phyloP scores from a whole-genome alignment of 352 stramenopile genomes.

The Aphanomyces euteiches region DNA sequence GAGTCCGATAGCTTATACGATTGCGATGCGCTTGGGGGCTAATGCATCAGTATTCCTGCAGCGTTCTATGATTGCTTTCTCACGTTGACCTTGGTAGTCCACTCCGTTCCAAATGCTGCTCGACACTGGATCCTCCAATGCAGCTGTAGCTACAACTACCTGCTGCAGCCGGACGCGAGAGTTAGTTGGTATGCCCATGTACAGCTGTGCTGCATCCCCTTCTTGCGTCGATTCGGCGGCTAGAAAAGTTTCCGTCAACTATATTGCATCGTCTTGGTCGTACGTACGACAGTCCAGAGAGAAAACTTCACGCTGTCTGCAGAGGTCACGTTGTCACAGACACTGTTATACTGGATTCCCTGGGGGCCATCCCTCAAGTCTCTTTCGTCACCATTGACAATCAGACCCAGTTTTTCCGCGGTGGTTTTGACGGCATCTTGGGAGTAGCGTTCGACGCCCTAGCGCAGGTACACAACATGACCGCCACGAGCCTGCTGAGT shows the following conservation, averaged over 20 bases:
- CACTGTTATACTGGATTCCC: conserved; percentile 56
- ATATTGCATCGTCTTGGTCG: conserved; percentile 44
- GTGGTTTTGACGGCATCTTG: conserved; percentile 73
- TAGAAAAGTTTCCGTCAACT: conserved; percentile 56
- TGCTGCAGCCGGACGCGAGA: conserved; percentile 57
- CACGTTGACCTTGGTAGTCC: neutral
- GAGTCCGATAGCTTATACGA: conserved; percentile 9
- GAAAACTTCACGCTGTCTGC: neutral
- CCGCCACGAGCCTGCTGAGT: neutral
- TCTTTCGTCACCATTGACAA: conserved; percentile 55
- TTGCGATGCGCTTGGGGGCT: neutral
- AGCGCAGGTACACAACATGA: conserved; percentile 31
- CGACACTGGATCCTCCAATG: conserved; percentile 79
- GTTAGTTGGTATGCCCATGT: conserved; percentile 47
- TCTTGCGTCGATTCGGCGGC: conserved; percentile 45
- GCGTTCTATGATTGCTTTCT: neutral
- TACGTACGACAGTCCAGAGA: neutral
- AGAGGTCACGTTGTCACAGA: conserved; percentile 54
- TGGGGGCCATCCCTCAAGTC: conserved; percentile 47
- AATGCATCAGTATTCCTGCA: neutral
- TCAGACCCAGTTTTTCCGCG: conserved; percentile 65
- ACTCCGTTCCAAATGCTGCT: conserved; percentile 69
- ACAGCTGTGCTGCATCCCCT: conserved; percentile 59
- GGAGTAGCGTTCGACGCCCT: conserved; percentile 60
- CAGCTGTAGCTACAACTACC: conserved; percentile 65